These are phyloP conservation scores for Phytophthora pini DNA, from an alignment of 352 stramenopile species.

Conservation along the genomic window DNA sequence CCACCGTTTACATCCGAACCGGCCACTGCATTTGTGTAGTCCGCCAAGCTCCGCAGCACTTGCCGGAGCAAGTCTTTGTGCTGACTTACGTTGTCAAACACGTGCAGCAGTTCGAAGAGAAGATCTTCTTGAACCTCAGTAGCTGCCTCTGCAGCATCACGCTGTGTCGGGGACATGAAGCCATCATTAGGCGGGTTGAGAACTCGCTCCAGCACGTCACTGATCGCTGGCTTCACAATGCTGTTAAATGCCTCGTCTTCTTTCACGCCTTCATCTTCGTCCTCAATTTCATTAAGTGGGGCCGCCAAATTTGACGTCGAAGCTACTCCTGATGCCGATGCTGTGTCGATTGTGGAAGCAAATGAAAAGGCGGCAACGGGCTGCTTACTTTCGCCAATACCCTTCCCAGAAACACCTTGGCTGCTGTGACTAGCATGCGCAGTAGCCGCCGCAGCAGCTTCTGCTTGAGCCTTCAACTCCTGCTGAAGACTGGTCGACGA, in stretches of 20 bases:
- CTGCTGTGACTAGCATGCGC: background rate
- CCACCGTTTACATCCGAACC: slow-evolving; percentile 20
- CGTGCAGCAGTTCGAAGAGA: slow-evolving; percentile 81
- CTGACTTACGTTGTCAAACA: slow-evolving; percentile 76
- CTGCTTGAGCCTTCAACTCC: slow-evolving; percentile 39
- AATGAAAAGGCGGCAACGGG: background rate
- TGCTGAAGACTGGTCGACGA: slow-evolving; percentile 49
- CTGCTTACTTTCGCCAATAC: slow-evolving; percentile 9
- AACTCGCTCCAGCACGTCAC: slow-evolving; percentile 68
- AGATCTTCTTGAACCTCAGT: slow-evolving; percentile 69
- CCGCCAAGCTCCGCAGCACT: slow-evolving; percentile 68
- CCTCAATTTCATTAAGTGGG: slow-evolving; percentile 29
- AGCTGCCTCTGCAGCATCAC: slow-evolving; percentile 33
- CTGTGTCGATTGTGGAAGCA: slow-evolving; percentile 4
- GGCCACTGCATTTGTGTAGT: slow-evolving; percentile 37
- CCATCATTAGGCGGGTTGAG: slow-evolving; percentile 35
- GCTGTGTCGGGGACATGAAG: slow-evolving; percentile 30
- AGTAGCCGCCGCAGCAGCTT: slow-evolving; percentile 20
- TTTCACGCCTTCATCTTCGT: slow-evolving; percentile 40
- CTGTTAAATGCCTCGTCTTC: slow-evolving; percentile 65
- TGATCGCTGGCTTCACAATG: slow-evolving; percentile 83
- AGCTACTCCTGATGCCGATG: slow-evolving; percentile 2
- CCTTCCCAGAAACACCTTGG: background rate
- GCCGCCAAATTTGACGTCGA: slow-evolving; percentile 8
- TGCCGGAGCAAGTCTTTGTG: slow-evolving; percentile 65